Evolutionary conservation across 495 filamentous ascomycete genomes (phyloP).

Genomic region (Lepidopterella palustris): DNA sequence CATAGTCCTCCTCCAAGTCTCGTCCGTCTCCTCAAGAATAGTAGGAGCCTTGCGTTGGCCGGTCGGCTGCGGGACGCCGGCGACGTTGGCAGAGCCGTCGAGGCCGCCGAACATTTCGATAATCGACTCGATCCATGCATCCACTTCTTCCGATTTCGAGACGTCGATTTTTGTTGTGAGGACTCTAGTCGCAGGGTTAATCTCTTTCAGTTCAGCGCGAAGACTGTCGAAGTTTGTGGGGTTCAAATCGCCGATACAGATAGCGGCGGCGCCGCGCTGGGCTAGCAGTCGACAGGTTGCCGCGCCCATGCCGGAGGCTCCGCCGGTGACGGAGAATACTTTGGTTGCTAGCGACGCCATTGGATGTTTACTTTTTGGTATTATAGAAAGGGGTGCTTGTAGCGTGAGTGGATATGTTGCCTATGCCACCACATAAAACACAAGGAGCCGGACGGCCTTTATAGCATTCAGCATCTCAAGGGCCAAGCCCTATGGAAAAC

Average conservation of each 20-base stretch:
- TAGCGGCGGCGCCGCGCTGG: background rate
- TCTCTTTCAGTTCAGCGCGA: background rate
- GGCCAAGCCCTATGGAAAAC: no score
- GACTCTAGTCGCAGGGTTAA: background rate
- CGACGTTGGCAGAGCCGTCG: background rate
- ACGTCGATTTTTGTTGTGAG: background rate
- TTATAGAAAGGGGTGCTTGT: no score
- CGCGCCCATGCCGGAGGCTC: background rate
- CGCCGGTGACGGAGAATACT: background rate
- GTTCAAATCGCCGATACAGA: background rate
- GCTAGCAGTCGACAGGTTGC: background rate
- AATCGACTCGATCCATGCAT: background rate
- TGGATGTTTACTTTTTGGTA: no score
- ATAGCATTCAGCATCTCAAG: no score
- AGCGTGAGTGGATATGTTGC: no score
- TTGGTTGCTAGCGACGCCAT: no score
- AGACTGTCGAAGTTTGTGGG: background rate
- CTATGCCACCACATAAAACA: no score
- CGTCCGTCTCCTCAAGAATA: background rate
- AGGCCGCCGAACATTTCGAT: background rate
- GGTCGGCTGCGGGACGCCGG: background rate
- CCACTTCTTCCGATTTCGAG: background rate
- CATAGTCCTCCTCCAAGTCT: background rate
- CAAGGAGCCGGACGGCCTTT: no score
- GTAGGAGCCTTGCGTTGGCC: background rate